Conservation (phyloP, 805 yeast genomes). For the Yarrowia bubula region DNA sequence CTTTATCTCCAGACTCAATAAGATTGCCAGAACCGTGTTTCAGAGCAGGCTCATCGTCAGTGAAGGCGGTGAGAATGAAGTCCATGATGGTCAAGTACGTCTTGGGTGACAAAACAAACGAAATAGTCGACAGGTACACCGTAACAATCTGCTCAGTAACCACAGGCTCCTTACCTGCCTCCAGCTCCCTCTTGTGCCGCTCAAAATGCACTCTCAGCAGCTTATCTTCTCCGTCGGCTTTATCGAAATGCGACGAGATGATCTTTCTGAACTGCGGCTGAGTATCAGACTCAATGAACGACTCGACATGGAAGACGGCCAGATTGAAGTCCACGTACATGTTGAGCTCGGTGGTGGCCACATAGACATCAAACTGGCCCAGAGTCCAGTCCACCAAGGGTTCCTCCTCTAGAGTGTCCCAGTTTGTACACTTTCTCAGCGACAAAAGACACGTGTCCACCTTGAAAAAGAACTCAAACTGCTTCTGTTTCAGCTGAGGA, state of each 20-base stretch:
- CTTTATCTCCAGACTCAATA: neutral
- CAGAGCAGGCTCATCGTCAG: conserved; percentile 56
- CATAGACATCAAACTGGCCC: conserved; percentile 58
- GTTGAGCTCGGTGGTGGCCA: conserved; percentile 56
- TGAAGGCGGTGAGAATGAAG: conserved; percentile 80
- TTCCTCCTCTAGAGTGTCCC: conserved; percentile 57
- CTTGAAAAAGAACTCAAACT: conserved; percentile 68
- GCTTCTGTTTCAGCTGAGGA: conserved; percentile 48
- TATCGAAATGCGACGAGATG: conserved; percentile 53
- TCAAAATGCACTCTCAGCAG: conserved; percentile 60
- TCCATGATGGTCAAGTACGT: conserved; percentile 76
- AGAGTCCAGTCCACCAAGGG: conserved; percentile 72
- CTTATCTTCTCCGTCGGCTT: conserved; percentile 39
- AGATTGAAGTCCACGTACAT: conserved; percentile 66
- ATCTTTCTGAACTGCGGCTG: conserved; percentile 64
- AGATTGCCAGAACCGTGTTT: neutral
- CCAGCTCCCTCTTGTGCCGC: conserved; percentile 59
- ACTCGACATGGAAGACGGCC: conserved; percentile 67
- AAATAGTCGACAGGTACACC: conserved; percentile 73
- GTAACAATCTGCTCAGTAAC: conserved; percentile 69
- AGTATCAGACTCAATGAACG: conserved; percentile 64
- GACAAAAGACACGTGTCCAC: conserved; percentile 64
- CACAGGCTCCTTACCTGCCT: conserved; percentile 46
- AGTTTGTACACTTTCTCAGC: conserved; percentile 65
- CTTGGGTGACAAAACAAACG: conserved; percentile 70